A percentile compares a stretch with the other conserved stretches of the same genome.
These are phyloP conservation scores for Pistacia atlantica DNA, from an alignment of 345 rosid genomes.

Conservation along the genomic window DNA sequence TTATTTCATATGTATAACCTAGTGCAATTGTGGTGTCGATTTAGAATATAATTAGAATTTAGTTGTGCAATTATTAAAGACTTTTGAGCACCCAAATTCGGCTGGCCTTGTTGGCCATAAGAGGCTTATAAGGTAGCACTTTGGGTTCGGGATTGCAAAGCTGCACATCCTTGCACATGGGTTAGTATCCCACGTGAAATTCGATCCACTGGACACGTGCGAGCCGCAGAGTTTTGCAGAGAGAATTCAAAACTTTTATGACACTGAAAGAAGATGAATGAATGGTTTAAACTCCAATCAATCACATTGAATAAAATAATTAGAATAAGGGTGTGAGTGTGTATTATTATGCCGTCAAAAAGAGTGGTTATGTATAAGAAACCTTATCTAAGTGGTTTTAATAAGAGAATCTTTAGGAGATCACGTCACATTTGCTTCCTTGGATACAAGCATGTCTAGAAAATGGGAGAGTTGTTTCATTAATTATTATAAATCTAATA, in stretches of 20 bases:
- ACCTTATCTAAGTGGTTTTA: constrained; percentile 20
- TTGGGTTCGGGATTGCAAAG: constrained; percentile 8
- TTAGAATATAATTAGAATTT: neutral
- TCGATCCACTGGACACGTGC: constrained; percentile 45
- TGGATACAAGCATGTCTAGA: constrained; percentile 46
- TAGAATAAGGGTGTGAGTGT: too few species aligned
- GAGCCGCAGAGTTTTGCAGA: constrained; percentile 20
- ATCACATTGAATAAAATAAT: neutral
- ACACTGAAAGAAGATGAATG: constrained; percentile 5
- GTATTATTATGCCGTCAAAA: constrained; percentile 11
- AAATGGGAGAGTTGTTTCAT: constrained; percentile 33
- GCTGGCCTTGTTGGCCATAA: constrained; percentile 15
- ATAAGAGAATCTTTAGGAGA: constrained; percentile 47
- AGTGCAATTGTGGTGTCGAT: neutral
- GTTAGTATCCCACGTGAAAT: constrained; percentile 46
- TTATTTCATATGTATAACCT: too few species aligned
- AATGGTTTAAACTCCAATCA: constrained; percentile 7
- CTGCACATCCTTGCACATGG: constrained; percentile 43
- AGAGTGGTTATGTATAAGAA: neutral
- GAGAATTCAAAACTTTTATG: neutral
- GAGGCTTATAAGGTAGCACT: neutral
- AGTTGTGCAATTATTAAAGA: neutral
- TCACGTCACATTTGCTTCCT: constrained; percentile 46
- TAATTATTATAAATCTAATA: neutral
- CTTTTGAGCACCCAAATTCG: constrained; percentile 22